Evolutionary conservation across 768 basidiomycete species (phyloP), one percentile per base, ranked within the genome.

Genomic region (Trametes gibbosa): DNA sequence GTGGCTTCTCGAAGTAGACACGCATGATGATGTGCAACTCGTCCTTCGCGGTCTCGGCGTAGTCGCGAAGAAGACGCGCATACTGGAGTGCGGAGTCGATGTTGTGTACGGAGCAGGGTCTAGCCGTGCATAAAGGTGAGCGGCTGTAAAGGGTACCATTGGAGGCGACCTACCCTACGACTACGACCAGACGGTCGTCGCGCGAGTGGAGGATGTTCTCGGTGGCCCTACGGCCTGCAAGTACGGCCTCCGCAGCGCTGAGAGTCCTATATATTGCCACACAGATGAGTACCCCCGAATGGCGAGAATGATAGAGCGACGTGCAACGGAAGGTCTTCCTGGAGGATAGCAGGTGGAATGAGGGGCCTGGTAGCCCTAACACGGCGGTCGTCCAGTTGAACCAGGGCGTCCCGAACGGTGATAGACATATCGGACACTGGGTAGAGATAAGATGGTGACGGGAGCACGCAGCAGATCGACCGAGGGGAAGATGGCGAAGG

Each of bases 1-100:
- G 82, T 1, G 89, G 89, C 68, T 98, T 98, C 68, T 98, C 96
- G 69, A 98, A 99, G 79, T 99, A 98, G 65, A 98, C 94, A 25
- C 95, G 88, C 96, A 98, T 98, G 65, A 98, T 80, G 68, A 99
- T 97, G 73, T 89, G 82, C 32, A 99, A 81, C 65, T 98, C 97
- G 12, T 91, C 87, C 68, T 84, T 85, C 45, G 90, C 85, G 12
- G 74, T 73, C 37, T 94, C 87, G 6, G 94, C 90, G 69, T 98
- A 98, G 37, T 77, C 82, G 58, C 81, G 83, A 45, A 98, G 80
- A 50, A 87, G 79, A 53, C 81, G 81, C 27, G 95, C 96, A 69
- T 98, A 97, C 68, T 92, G 92, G 27, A 91, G 70, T 9, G 93
- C 95, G 37, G 91, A 86, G 42, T 90, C 84, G 50, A 87, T 82